Evolutionary conservation across 1,284 basidiomycete genomes (phyloP).

Genomic region (Calocybe gambosa): DNA sequence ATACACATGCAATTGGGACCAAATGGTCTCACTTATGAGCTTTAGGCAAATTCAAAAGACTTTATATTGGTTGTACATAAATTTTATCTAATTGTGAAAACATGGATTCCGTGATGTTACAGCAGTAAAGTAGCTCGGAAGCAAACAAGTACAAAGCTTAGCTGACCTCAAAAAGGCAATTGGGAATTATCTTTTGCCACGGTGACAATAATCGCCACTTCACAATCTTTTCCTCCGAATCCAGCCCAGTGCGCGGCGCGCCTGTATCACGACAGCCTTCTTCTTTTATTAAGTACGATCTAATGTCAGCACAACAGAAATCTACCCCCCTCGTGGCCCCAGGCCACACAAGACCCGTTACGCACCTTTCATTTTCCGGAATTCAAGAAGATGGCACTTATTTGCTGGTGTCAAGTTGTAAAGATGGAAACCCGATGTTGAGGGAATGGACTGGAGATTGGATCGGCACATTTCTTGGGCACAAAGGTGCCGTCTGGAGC

Average conservation of each 20-base stretch:
- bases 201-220: slow-evolving; percentile 17
- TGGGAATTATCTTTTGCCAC: slow-evolving; percentile 4
- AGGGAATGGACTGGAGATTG: slow-evolving; percentile 97
- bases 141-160: slow-evolving; percentile 10
- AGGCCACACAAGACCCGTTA: slow-evolving; percentile 83
- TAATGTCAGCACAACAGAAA: slow-evolving; percentile 56
- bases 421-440: slow-evolving; percentile 95
- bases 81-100: no score
- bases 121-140: not conserved
- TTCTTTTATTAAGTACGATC: slow-evolving; percentile 27
- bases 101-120: no score
- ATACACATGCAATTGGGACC: no score
- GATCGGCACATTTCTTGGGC: slow-evolving; percentile 97
- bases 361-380: slow-evolving; percentile 89
- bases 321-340: slow-evolving; percentile 73
- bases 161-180: slow-evolving; percentile 15
- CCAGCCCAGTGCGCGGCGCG: slow-evolving; percentile 53
- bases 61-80: no score
- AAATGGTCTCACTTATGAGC: no score
- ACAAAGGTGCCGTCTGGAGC: slow-evolving; percentile 99
- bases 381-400: slow-evolving; percentile 80
- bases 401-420: slow-evolving; percentile 89
- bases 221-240: slow-evolving; percentile 25
- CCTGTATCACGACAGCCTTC: slow-evolving; percentile 38
- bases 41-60: no score